Evolutionary conservation across 192 early-diverging fungal genomes (phyloP).

Genomic region (Coemansia sp.): DNA sequence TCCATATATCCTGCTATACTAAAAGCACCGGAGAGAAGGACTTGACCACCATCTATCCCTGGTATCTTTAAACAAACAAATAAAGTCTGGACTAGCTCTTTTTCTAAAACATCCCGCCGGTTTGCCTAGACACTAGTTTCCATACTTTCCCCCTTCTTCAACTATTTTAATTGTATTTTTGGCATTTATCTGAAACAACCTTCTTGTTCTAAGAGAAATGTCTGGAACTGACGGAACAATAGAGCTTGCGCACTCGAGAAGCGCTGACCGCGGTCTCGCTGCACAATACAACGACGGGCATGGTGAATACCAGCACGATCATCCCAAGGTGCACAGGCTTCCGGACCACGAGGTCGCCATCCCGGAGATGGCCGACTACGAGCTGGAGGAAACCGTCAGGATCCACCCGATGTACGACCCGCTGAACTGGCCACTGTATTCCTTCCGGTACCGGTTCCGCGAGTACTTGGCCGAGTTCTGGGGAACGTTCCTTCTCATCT

Average conservation of each 20-base stretch:
- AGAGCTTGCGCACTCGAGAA: not conserved
- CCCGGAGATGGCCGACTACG: conserved; percentile 44
- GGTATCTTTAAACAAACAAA: not conserved
- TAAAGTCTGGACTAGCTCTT: conserved; percentile 1
- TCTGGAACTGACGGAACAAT: conserved; percentile 8
- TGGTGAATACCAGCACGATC: conserved; percentile 27
- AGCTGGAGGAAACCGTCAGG: conserved; percentile 25
- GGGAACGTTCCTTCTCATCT: conserved; percentile 66
- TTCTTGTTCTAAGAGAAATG: not conserved
- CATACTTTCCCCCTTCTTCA: not conserved
- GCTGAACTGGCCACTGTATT: conserved; percentile 44
- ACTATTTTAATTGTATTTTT: not conserved
- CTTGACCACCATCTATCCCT: too few species aligned
- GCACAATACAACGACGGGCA: not conserved
- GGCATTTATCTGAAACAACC: not conserved
- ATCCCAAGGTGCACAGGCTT: conserved; percentile 34
- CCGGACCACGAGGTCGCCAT: conserved; percentile 46
- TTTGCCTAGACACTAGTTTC: not conserved
- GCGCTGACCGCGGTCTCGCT: not conserved
- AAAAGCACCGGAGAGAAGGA: too few species aligned
- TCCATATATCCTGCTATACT: too few species aligned
- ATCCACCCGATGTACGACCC: conserved; percentile 45
- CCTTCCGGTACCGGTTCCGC: conserved; percentile 44
- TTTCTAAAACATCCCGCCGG: not conserved
- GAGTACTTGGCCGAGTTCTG: conserved; percentile 76